These are phyloP conservation scores for Blumeriella jaapii DNA, from an alignment of 2,329 filamentous ascomycete genomes.

Conservation along the genomic window DNA sequence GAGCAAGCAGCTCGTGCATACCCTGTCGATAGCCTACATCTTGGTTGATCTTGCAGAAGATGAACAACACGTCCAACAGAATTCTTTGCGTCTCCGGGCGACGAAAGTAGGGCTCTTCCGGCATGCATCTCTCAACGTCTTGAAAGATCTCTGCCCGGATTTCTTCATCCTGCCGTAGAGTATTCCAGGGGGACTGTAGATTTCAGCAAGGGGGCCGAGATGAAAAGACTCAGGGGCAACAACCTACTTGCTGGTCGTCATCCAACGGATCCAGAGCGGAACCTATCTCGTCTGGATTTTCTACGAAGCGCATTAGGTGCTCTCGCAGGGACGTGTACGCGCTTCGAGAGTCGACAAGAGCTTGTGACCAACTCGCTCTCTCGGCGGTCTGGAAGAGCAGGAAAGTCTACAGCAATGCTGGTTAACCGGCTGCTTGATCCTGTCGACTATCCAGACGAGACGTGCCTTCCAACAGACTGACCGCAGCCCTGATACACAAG, in stretches of 20 bases:
- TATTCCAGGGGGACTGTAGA: conserved; percentile 78
- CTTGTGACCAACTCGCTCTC: conserved; percentile 54
- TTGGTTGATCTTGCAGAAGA: conserved; percentile 88
- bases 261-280: conserved; percentile 72
- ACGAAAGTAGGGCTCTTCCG: conserved; percentile 84
- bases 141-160: conserved; percentile 83
- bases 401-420: conserved; percentile 49
- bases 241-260: conserved; percentile 54
- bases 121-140: conserved; percentile 83
- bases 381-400: conserved; percentile 62
- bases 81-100: conserved; percentile 65
- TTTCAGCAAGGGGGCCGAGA: conserved; percentile 29
- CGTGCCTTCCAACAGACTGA: conserved; percentile 86
- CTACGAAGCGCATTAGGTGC: conserved; percentile 71
- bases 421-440: conserved; percentile 1
- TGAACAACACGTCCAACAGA: conserved; percentile 80
- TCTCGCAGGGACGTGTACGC: conserved; percentile 63
- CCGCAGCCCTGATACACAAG: conserved; percentile 61
- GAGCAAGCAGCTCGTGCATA: conserved; percentile 93
- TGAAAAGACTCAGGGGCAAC: conserved; percentile 7
- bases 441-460: conserved; percentile 3
- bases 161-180: conserved; percentile 72
- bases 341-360: conserved; percentile 55
- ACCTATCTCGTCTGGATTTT: conserved; percentile 71
- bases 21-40: conserved; percentile 87